A percentile compares a stretch with the other conserved stretches of the same genome.
Conservation (phyloP, 257 asterid genomes). For the Solanum lignicaule region DNA sequence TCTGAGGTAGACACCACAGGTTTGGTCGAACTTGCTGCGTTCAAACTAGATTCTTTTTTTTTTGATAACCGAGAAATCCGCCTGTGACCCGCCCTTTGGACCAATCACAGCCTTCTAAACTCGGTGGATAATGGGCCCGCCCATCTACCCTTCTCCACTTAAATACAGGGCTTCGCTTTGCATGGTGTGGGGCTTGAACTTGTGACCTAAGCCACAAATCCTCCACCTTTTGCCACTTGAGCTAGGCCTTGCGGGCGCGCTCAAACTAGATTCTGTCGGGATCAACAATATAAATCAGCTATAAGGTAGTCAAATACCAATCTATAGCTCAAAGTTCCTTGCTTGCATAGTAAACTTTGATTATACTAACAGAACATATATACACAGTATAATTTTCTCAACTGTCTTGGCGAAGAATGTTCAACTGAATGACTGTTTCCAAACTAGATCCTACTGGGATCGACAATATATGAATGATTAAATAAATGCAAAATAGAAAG, state of each 20-base stretch:
- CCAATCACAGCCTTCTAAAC: too few species aligned
- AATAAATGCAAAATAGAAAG: background rate
- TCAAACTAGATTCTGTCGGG: background rate
- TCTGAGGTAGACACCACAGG: background rate
- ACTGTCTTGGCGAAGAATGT: background rate
- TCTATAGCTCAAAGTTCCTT: background rate
- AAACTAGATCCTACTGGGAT: background rate
- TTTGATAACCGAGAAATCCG: too few species aligned
- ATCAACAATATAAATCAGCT: background rate
- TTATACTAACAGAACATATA: background rate
- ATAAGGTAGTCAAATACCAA: background rate
- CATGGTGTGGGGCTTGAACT: too few species aligned
- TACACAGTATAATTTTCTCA: background rate
- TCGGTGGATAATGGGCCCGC: too few species aligned
- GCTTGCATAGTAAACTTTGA: background rate
- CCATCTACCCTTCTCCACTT: too few species aligned
- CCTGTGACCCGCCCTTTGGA: too few species aligned
- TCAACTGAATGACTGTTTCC: background rate
- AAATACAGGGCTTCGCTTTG: too few species aligned
- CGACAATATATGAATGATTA: background rate
- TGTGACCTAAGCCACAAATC: too few species aligned
- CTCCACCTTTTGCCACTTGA: too few species aligned
- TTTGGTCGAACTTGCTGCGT: background rate
- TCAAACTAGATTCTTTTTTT: background rate
- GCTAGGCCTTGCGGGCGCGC: too few species aligned